A percentile compares a stretch with the other conserved stretches of the same genome.
Evolutionary conservation across 2,329 filamentous ascomycete genomes (phyloP).

Genomic region (Aspergillus texensis): DNA sequence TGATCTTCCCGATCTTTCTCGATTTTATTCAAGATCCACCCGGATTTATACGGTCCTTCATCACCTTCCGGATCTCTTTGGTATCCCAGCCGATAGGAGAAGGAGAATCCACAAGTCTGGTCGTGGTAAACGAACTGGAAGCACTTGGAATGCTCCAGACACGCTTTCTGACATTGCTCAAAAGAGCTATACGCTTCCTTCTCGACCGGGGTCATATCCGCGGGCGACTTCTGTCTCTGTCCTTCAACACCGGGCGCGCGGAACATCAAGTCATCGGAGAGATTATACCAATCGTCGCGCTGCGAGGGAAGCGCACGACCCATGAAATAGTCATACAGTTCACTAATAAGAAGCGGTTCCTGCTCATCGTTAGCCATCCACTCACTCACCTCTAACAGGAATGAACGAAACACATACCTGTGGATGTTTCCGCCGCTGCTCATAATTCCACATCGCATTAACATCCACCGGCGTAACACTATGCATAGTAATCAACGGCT

Average conservation of each 20-base stretch:
- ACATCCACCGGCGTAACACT: constrained; percentile 58
- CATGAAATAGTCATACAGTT: constrained; percentile 53
- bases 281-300: constrained; percentile 57
- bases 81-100: constrained; percentile 15
- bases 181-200: constrained; percentile 47
- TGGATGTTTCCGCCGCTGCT: constrained; percentile 45
- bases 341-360: constrained; percentile 51
- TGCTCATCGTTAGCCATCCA: constrained; percentile 22
- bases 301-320: constrained; percentile 43
- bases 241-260: constrained; percentile 10
- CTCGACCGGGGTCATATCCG: constrained; percentile 46
- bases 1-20: constrained; percentile 13
- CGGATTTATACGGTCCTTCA: constrained; percentile 13
- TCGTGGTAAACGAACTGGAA: constrained; percentile 36
- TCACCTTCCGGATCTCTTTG: constrained; percentile 7
- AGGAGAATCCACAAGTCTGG: constrained; percentile 16
- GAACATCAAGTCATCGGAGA: constrained; percentile 52
- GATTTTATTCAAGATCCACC: constrained; percentile 19
- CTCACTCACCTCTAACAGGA: neutral
- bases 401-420: constrained; percentile 8
- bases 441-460: constrained; percentile 55
- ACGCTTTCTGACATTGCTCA: constrained; percentile 55
- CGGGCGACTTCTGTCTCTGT: constrained; percentile 35
- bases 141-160: constrained; percentile 39
- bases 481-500: constrained; percentile 61